Percentiles rank a stretch among this genome's conserved stretches.
Conservation (phyloP, 2,329 filamentous ascomycete genomes). For the Didymella exigua region DNA sequence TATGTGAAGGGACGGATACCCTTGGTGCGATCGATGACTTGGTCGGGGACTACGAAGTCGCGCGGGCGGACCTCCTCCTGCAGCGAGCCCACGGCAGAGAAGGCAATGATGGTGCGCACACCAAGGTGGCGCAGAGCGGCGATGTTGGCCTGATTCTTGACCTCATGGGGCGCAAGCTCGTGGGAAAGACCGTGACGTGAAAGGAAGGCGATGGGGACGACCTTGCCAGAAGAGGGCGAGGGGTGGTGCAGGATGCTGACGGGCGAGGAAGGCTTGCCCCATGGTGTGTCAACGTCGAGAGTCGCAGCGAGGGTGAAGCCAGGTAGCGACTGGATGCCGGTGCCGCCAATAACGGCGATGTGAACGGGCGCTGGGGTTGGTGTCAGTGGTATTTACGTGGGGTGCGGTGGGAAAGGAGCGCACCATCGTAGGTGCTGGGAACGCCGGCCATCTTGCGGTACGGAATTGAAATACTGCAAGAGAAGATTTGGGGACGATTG, state of each 20-base stretch:
- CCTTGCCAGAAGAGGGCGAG: constrained; percentile 67
- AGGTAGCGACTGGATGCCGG: constrained; percentile 84
- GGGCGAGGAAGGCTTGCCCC: constrained; percentile 77
- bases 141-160: constrained; percentile 94
- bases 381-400: constrained; percentile 14
- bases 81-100: constrained; percentile 91
- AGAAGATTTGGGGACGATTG: not conserved
- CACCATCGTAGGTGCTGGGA: constrained; percentile 42
- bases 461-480: constrained; percentile 28
- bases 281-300: constrained; percentile 80
- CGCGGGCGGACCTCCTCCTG: constrained; percentile 92
- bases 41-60: constrained; percentile 95
- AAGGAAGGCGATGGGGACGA: constrained; percentile 80
- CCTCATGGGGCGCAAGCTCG: constrained; percentile 89
- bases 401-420: constrained; percentile 7
- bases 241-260: constrained; percentile 90
- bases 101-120: constrained; percentile 89
- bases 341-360: constrained; percentile 68
- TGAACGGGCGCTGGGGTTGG: constrained; percentile 51
- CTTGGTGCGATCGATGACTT: constrained; percentile 97
- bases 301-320: constrained; percentile 84
- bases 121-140: constrained; percentile 92
- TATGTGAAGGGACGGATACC: constrained; percentile 93
- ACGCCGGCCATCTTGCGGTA: constrained; percentile 45
- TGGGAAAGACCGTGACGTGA: constrained; percentile 90